Base-by-base conservation (phyloP, 2,329 filamentous ascomycete genomes). In the Aureobasidium subglaciale region DNA sequence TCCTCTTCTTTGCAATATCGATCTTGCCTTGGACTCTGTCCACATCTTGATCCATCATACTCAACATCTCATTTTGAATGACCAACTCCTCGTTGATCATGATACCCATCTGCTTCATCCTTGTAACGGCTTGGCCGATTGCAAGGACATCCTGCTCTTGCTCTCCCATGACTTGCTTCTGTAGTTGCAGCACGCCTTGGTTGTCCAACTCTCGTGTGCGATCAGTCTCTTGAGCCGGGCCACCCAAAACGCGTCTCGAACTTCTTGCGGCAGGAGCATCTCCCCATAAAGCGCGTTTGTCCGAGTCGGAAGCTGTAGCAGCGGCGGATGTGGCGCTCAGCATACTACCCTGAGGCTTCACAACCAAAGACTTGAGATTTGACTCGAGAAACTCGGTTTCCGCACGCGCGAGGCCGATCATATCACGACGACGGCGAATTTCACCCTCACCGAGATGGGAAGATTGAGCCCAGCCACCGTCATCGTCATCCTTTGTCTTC, bases 191-290 rank as follows among this genome's bases (percentile, higher is more conserved):
- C 16, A 93, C 83, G 0, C 87, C 88, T 4, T 78, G 70, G 63
- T 93, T 93, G 65, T 90, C 88, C 54, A 89, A 71, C 68, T 92
- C 87, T 11, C 88, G 73, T 40, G 88, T 92, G 59, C 82, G 80
- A 57, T 88, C 84, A 15, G 87, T 91, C 71, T 95, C 88, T 54
- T 70, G 70, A 1, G 84, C 80, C 2, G 86, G 72, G 1, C 80
- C 85, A 1, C 88, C 88, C 0, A 92, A 74, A 3, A 91, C 86
- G 38, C 88, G 77, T 1, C 87, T 82, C 1, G 78, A 73, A 30
- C 43, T 20, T 5, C 56, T 37, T 24, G 63, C 63, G 3, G 63
- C 61, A 5, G 62, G 55, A 6, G 65, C 65, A 13, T 68, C 65
- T 45, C 59, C 59, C 65, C 66, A 71, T 34, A 71, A 55, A 9